These are phyloP conservation scores for Saccharata proteae DNA, from an alignment of 2,329 filamentous ascomycete species.

Conservation along the genomic window DNA sequence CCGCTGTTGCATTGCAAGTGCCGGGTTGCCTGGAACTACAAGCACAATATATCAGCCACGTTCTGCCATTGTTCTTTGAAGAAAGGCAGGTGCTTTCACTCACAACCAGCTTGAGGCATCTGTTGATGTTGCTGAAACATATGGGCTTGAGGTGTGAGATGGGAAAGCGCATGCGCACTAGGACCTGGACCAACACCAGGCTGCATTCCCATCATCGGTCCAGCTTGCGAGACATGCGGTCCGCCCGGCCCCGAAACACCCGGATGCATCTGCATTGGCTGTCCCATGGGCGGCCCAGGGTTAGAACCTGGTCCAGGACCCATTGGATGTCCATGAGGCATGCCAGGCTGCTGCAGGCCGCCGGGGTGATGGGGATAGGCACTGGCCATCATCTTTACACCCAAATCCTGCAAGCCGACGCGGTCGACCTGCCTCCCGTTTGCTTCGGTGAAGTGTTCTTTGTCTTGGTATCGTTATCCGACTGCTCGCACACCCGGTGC, in stretches of 20 bases:
- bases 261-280: slow-evolving; percentile 62
- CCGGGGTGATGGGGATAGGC: slow-evolving; percentile 57
- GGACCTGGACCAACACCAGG: slow-evolving; percentile 47
- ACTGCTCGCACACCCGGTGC: no score
- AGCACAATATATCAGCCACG: no score
- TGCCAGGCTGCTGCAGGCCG: slow-evolving; percentile 61
- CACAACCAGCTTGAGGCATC: slow-evolving; percentile 5
- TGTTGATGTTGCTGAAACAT: slow-evolving; percentile 39
- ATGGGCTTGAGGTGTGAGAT: slow-evolving; percentile 52
- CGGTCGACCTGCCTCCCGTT: slow-evolving; percentile 4
- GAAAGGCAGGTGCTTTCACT: neutral
- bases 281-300: slow-evolving; percentile 56
- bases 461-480: no score
- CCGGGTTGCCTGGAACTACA: slow-evolving; percentile 24
- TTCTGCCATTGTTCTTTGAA: slow-evolving; percentile 2
- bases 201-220: slow-evolving; percentile 67
- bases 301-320: slow-evolving; percentile 55
- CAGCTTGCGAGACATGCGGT: slow-evolving; percentile 57
- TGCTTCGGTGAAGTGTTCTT: slow-evolving; percentile 4
- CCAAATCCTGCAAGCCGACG: slow-evolving; percentile 3
- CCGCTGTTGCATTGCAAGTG: slow-evolving; percentile 31
- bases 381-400: slow-evolving; percentile 52
- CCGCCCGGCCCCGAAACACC: slow-evolving; percentile 59
- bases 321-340: slow-evolving; percentile 52
- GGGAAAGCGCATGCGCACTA: slow-evolving; percentile 59